These are phyloP conservation scores for Cercospora beticola DNA, from an alignment of 2,329 filamentous ascomycete genomes.

Conservation along the genomic window DNA sequence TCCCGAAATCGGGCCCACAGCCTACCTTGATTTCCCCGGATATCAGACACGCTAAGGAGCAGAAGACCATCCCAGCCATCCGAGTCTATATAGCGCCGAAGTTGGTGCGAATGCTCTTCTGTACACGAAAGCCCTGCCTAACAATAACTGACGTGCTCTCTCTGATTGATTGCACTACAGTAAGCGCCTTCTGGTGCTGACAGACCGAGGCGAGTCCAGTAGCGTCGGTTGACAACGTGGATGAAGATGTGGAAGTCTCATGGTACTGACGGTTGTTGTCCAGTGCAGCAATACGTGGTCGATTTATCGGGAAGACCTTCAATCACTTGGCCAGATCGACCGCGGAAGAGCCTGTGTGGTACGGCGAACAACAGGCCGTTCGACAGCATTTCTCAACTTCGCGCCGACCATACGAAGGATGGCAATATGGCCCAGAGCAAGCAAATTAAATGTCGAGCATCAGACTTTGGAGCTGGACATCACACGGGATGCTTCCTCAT, in stretches of 20 bases:
- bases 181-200: not conserved
- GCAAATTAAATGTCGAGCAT: not conserved
- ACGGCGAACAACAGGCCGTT: not conserved
- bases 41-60: not conserved
- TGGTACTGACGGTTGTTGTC: not conserved
- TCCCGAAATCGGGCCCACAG: no score
- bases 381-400: not conserved
- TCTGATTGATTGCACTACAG: not conserved
- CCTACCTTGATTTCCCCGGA: not conserved
- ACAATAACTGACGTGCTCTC: not conserved
- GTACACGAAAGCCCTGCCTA: not conserved
- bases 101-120: not conserved
- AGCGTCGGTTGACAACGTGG: not conserved
- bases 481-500: not conserved
- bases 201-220: not conserved
- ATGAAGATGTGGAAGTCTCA: not conserved
- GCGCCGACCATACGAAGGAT: conserved; percentile 8
- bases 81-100: not conserved
- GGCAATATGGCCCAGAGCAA: conserved; percentile 2
- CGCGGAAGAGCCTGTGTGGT: not conserved
- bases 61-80: not conserved
- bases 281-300: not conserved
- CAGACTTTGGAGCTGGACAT: conserved; percentile 4
- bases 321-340: not conserved
- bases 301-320: not conserved